Conservation (phyloP, 805 yeast genomes). For the Cyberlindnera lachancei region DNA sequence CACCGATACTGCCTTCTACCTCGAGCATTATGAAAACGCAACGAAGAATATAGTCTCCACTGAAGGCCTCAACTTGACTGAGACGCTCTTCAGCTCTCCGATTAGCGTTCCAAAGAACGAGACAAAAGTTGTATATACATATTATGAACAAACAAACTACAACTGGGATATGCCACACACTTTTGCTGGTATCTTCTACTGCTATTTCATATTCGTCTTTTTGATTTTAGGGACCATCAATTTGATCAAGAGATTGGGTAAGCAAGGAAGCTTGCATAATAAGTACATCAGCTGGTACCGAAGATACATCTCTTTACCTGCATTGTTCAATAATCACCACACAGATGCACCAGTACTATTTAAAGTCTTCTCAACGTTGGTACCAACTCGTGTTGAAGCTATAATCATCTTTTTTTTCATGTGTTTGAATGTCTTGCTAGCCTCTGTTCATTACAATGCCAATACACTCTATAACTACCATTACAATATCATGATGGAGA, state of each 20-base stretch:
- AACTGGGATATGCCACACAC: conserved; percentile 13
- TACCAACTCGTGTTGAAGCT: conserved; percentile 21
- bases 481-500: background rate
- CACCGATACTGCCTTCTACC: background rate
- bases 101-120: conserved; percentile 2
- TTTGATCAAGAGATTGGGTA: conserved; percentile 21
- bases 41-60: conserved; percentile 17
- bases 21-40: conserved; percentile 25
- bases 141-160: conserved; percentile 6
- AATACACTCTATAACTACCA: background rate
- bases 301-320: conserved; percentile 15
- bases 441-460: conserved; percentile 9
- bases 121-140: background rate
- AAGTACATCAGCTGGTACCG: conserved; percentile 15
- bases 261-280: conserved; percentile 8
- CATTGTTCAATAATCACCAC: conserved; percentile 14
- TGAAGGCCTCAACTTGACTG: conserved; percentile 4
- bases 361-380: conserved; percentile 9
- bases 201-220: conserved; percentile 33
- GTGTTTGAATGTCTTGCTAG: conserved; percentile 14
- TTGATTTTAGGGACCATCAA: conserved; percentile 29
- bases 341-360: conserved; percentile 1
- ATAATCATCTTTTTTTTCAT: conserved; percentile 29
- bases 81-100: conserved; percentile 8
- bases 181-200: conserved; percentile 26